Conservation (phyloP, 371 early-diverging fungal species). For the Globomyces sp. region DNA sequence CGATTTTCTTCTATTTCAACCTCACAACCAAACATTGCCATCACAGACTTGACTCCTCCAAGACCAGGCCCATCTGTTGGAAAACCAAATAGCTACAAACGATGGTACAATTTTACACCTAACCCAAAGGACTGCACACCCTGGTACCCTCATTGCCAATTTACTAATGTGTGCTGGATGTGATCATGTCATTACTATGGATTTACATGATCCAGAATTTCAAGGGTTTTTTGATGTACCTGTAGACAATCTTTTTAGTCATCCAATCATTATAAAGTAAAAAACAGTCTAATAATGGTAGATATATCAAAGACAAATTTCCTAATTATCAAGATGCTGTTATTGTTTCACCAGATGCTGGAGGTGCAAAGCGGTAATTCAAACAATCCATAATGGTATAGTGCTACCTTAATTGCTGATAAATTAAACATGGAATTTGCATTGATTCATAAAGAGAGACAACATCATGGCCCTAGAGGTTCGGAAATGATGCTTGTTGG, state of each 20-base stretch:
- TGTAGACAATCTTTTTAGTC: slow-evolving; percentile 87
- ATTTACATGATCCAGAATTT: slow-evolving; percentile 90
- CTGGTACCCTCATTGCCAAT: slow-evolving; percentile 89
- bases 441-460: slow-evolving; percentile 47
- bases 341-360: slow-evolving; percentile 96
- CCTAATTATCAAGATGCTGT: slow-evolving; percentile 77
- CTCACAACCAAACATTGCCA: slow-evolving; percentile 43
- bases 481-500: slow-evolving; percentile 82
- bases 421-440: slow-evolving; percentile 84
- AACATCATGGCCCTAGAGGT: slow-evolving; percentile 12
- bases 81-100: slow-evolving; percentile 17
- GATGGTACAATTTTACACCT: slow-evolving; percentile 63
- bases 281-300: too few relatives aligned
- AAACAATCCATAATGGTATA: slow-evolving; percentile 16
- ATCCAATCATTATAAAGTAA: slow-evolving; percentile 74
- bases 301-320: slow-evolving; percentile 78
- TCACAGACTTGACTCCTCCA: slow-evolving; percentile 37
- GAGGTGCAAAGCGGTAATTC: slow-evolving; percentile 66
- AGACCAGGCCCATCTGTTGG: neutral
- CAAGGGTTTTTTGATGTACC: slow-evolving; percentile 97
- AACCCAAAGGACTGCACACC: slow-evolving; percentile 66
- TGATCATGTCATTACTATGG: slow-evolving; percentile 96
- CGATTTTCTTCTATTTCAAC: slow-evolving; percentile 40
- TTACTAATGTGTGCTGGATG: slow-evolving; percentile 79
- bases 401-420: slow-evolving; percentile 89